These are phyloP conservation scores for Rhodotorula sp. DNA, from an alignment of 1,284 basidiomycete genomes.

Conservation along the genomic window DNA sequence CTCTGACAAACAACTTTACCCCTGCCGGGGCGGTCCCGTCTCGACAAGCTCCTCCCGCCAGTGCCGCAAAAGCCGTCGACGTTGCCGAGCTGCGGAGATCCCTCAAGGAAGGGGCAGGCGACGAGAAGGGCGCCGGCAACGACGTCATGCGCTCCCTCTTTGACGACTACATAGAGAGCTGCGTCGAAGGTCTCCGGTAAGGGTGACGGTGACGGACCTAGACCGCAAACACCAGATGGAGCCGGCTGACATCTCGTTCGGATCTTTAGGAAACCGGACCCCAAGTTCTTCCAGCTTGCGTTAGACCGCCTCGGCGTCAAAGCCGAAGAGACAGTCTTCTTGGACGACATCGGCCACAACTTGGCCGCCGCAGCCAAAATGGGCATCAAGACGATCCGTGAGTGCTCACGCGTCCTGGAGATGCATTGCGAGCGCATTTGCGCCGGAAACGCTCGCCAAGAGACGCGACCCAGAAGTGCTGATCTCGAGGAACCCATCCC, in stretches of 20 bases:
- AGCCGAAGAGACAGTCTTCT: conserved; percentile 47
- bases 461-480: not conserved
- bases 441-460: not conserved
- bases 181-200: conserved; percentile 47
- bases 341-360: conserved; percentile 50
- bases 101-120: not conserved
- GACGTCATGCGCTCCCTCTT: conserved; percentile 44
- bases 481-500: not conserved
- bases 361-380: conserved; percentile 47
- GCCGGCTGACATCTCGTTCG: not conserved
- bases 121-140: conserved; percentile 16
- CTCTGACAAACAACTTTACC: conserved; percentile 49
- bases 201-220: conserved; percentile 41
- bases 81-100: not conserved
- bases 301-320: conserved; percentile 44
- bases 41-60: not conserved
- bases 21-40: conserved; percentile 8
- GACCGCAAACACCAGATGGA: not conserved
- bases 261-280: conserved; percentile 48
- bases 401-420: conserved; percentile 22
- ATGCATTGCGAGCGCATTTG: no score
- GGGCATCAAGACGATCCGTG: conserved; percentile 50
- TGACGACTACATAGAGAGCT: conserved; percentile 48
- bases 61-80: not conserved
- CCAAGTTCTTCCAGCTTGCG: conserved; percentile 47